A percentile compares a stretch with the other conserved stretches of the same genome.
Conservation (phyloP, 2,329 filamentous ascomycete genomes). For the Metarhizium sp. region DNA sequence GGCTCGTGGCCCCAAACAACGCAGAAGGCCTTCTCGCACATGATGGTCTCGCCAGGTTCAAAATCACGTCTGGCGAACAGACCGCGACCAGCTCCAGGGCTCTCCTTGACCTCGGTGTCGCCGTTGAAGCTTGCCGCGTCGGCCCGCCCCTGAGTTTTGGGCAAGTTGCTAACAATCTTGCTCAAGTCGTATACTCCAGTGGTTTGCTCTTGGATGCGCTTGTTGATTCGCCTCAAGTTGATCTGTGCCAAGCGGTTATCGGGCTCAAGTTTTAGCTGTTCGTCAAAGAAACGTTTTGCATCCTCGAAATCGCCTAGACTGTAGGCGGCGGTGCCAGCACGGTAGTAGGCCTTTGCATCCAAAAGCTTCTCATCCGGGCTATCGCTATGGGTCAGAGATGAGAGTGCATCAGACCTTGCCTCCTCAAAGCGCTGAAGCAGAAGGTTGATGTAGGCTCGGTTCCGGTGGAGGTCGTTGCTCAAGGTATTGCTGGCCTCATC, state of each 20-base stretch:
- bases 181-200: constrained; percentile 14
- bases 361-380: constrained; percentile 10
- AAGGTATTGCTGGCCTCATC: constrained; percentile 9
- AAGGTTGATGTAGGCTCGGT: constrained; percentile 22
- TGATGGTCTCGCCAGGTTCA: constrained; percentile 16
- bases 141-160: constrained; percentile 17
- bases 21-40: constrained; percentile 27
- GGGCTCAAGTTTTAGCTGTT: constrained; percentile 15
- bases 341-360: constrained; percentile 22
- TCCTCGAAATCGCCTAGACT: constrained; percentile 15
- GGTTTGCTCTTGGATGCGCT: constrained; percentile 16
- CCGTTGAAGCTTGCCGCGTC: constrained; percentile 20
- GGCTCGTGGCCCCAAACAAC: constrained; percentile 21
- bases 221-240: constrained; percentile 11
- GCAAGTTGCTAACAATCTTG: constrained; percentile 13
- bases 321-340: constrained; percentile 22
- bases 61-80: constrained; percentile 25
- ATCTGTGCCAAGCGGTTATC: constrained; percentile 10
- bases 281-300: constrained; percentile 15
- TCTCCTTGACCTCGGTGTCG: constrained; percentile 15
- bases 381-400: constrained; percentile 17
- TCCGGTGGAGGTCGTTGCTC: constrained; percentile 21
- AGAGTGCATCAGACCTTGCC: constrained; percentile 17
- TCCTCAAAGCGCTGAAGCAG: constrained; percentile 21
- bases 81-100: constrained; percentile 20